These are phyloP conservation scores for Torrubiellomyces zombiae DNA, from an alignment of 2,329 filamentous ascomycete genomes.

Conservation along the genomic window DNA sequence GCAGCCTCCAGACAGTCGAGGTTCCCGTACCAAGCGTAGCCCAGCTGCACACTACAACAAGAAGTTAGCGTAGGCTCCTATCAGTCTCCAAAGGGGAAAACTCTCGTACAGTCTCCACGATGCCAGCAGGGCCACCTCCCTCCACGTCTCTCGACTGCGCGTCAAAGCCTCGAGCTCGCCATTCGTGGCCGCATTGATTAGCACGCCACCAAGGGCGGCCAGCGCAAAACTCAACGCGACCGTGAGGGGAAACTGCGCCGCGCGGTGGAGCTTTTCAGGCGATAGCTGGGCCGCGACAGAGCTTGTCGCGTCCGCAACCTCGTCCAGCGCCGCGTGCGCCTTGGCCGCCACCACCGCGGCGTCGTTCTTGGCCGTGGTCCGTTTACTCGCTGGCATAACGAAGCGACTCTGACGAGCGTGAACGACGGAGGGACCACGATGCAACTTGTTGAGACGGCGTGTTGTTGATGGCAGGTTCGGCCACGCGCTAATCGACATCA, in stretches of 20 bases:
- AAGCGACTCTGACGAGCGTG: no score
- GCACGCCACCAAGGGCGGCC: slow-evolving; percentile 46
- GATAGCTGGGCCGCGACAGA: slow-evolving; percentile 1
- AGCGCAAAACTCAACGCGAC: slow-evolving; percentile 41
- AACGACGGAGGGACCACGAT: no score
- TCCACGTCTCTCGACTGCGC: slow-evolving; percentile 43
- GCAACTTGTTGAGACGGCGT: no score
- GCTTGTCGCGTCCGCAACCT: slow-evolving; percentile 1
- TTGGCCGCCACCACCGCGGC: slow-evolving; percentile 4
- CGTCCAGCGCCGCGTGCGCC: slow-evolving; percentile 6
- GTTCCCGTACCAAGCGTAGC: slow-evolving; percentile 53
- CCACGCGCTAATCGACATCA: no score
- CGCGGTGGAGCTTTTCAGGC: slow-evolving; percentile 20
- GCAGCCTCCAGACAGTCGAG: slow-evolving; percentile 60
- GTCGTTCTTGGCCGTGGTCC: no score
- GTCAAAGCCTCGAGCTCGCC: slow-evolving; percentile 53
- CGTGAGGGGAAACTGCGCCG: slow-evolving; percentile 35
- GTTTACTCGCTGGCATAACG: no score
- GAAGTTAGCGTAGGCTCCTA: slow-evolving; percentile 3
- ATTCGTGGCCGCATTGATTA: slow-evolving; percentile 40
- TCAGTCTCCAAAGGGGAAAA: slow-evolving; percentile 1
- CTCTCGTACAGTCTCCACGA: slow-evolving; percentile 38
- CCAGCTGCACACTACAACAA: slow-evolving; percentile 44
- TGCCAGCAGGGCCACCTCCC: slow-evolving; percentile 38
- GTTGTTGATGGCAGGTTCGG: no score